Evolutionary conservation across 371 early-diverging fungal genomes (phyloP).

Genomic region (Globomyces sp.): DNA sequence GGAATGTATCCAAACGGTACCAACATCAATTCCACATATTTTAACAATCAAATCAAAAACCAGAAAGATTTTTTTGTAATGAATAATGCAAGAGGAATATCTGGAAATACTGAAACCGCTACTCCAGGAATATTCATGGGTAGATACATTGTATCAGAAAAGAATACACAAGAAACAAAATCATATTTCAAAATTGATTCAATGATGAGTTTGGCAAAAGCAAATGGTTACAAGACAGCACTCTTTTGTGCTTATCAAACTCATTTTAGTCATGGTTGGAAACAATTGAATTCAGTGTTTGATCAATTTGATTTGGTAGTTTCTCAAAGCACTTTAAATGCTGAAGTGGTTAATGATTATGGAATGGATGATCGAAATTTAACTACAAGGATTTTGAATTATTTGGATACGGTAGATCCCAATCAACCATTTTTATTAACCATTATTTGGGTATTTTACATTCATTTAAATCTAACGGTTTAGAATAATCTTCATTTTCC

Average conservation of each 20-base stretch:
- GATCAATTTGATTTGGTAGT: conserved; percentile 7
- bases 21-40: conserved; percentile 4
- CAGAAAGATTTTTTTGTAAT: not conserved
- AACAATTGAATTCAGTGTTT: conserved; percentile 1
- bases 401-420: not conserved
- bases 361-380: conserved; percentile 6
- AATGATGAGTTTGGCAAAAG: not conserved
- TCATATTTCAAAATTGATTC: not conserved
- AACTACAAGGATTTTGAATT: not conserved
- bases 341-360: conserved; percentile 8
- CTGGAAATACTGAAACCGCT: conserved; percentile 6
- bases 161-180: not conserved
- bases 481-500: conserved; percentile 10
- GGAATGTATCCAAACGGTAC: not conserved
- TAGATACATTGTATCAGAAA: not conserved
- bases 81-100: conserved; percentile 2
- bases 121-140: not conserved
- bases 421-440: conserved; percentile 5
- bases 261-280: conserved; percentile 2
- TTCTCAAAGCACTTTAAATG: not conserved
- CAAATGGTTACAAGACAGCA: not conserved
- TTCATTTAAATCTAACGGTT: too few relatives aligned
- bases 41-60: not conserved
- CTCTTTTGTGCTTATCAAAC: conserved; percentile 6
- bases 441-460: not conserved